phyloP scores from a whole-genome alignment of 108 stramenopile genomes.

The Pseudonitzschia pungens region DNA sequence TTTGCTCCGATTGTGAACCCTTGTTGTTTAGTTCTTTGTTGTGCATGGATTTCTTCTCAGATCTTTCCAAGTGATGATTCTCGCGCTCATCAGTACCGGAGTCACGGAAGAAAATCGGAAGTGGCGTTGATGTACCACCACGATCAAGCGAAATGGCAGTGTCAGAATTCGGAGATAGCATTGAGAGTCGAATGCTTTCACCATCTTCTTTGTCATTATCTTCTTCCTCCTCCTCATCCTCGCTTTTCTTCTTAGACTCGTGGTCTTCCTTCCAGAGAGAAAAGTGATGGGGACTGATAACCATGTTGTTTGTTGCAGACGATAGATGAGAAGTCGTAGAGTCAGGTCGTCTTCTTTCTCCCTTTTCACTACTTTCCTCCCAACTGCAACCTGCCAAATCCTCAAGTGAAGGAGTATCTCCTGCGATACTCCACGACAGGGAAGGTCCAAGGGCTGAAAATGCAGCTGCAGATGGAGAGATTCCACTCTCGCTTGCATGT shows the following conservation, averaged over 20 bases:
- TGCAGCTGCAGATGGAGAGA: conserved; percentile 40
- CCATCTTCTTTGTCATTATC: conserved; percentile 37
- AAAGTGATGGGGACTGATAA: conserved; percentile 50
- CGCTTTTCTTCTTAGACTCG: conserved; percentile 36
- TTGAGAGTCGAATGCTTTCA: conserved; percentile 53
- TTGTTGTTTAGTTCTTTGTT: conserved; percentile 4
- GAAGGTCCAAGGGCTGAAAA: conserved; percentile 48
- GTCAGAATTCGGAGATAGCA: conserved; percentile 63
- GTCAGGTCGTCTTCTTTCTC: conserved; percentile 38
- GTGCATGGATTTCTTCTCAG: conserved; percentile 16
- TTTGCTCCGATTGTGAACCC: conserved; percentile 28
- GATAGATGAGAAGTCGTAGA: conserved; percentile 46
- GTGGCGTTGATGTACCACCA: conserved; percentile 62
- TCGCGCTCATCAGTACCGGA: conserved; percentile 44
- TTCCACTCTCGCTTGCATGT: conserved; percentile 42
- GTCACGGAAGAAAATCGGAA: conserved; percentile 62
- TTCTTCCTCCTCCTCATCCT: conserved; percentile 20
- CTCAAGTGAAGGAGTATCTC: conserved; percentile 61
- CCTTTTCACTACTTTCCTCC: conserved; percentile 42
- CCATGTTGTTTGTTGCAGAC: conserved; percentile 28
- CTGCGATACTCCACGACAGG: conserved; percentile 78
- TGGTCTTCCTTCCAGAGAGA: conserved; percentile 60
- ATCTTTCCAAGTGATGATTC: conserved; percentile 23
- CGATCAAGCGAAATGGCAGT: conserved; percentile 40
- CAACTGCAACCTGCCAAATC: conserved; percentile 54